Evolutionary conservation across 2,329 filamentous ascomycete genomes (phyloP).

Genomic region (Ophiostoma pallidulum): DNA sequence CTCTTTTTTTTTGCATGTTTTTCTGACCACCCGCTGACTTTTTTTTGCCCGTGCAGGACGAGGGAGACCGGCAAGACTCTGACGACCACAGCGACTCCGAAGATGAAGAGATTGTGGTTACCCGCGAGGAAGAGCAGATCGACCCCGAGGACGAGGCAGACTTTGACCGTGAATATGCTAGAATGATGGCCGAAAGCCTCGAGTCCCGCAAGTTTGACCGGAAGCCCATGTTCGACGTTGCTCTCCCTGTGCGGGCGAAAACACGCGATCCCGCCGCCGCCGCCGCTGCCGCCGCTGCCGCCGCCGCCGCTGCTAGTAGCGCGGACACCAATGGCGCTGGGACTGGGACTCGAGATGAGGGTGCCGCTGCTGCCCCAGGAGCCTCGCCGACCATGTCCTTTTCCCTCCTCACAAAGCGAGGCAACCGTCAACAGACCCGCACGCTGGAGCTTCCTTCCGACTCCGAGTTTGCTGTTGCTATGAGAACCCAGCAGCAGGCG

Average conservation of each 20-base stretch:
- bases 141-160: conserved; percentile 94
- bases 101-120: conserved; percentile 86
- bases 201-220: conserved; percentile 95
- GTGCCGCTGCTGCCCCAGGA: not conserved
- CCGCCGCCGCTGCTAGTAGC: no score
- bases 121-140: conserved; percentile 77
- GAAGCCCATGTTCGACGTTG: conserved; percentile 91
- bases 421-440: conserved; percentile 92
- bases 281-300: no score
- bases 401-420: conserved; percentile 87
- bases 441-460: conserved; percentile 85
- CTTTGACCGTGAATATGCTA: conserved; percentile 94
- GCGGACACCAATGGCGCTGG: not conserved
- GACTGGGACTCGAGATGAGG: conserved; percentile 3
- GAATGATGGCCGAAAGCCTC: conserved; percentile 95
- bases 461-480: conserved; percentile 88
- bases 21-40: no score
- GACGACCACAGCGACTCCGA: conserved; percentile 56
- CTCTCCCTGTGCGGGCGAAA: conserved; percentile 75
- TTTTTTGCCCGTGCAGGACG: conserved; percentile 23
- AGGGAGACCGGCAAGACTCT: conserved; percentile 41
- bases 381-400: conserved; percentile 79
- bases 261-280: conserved; percentile 43
- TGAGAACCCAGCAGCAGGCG: conserved; percentile 91
- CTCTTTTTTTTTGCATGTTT: not conserved